Base-by-base conservation (phyloP, 2,329 filamentous ascomycete genomes). In the Verruconis gallopava region DNA sequence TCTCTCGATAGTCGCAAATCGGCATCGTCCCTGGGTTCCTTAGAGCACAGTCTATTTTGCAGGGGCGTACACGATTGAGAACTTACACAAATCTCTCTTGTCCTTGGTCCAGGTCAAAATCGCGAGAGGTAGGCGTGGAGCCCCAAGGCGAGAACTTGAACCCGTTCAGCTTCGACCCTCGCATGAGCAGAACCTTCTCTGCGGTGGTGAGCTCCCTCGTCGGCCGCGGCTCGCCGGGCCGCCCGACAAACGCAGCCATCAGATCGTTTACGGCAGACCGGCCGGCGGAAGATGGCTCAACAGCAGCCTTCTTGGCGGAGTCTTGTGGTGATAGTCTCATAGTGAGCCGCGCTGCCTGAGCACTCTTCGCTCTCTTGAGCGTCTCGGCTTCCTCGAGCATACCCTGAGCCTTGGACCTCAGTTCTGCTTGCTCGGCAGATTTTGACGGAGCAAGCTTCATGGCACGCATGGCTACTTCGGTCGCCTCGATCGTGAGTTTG, bases 141-240 rank as follows among this genome's bases (percentile, higher is more conserved):
- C 72, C 72, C 91, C 91, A 98, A 0, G 83, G 85, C 9, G 82
- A 85, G 50, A 94, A 96, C 15, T 81, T 70, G 53, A 78, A 81
- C 1, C 81, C 85, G 55, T 94, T 85, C 15, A 98, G 69, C 43
- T 77, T 80, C 3, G 88, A 91, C 3, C 80, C 77, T 53, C 79
- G 77, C 2, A 83, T 66, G 5, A 96, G 61, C 39, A 95, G 77
- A 21, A 82, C 79, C 53, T 86, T 72, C 59, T 94, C 86, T 13
- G 70, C 68, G 3, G 72, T 81, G 2, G 83, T 72, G 12, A 82
- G 66, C 44, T 72, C 67, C 41, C 82, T 72, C 6, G 64, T 70
- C 18, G 74, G 76, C 3, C 59, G 47, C 2, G 73, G 72, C 47
- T 68, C 66, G 35, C 14, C 5, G 19, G 32, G 25, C n/a, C 38